These are phyloP conservation scores for Myriosclerotinia curreyana DNA, from an alignment of 2,329 filamentous ascomycete genomes.

Conservation along the genomic window DNA sequence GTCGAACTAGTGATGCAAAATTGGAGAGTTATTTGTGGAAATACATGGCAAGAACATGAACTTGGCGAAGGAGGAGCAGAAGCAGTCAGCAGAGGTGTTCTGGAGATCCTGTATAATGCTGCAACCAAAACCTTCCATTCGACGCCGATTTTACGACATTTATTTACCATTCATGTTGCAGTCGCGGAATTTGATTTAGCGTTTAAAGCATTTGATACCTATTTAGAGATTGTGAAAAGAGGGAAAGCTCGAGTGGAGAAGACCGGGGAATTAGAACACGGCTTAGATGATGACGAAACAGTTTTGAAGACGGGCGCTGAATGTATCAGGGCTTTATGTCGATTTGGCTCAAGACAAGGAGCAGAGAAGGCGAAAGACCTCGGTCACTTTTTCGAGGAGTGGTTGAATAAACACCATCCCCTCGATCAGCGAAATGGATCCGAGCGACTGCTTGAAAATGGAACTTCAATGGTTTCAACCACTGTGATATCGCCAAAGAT, in stretches of 20 bases:
- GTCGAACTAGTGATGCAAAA: conserved; percentile 76
- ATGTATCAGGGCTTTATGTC: conserved; percentile 76
- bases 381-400: conserved; percentile 67
- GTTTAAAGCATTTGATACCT: conserved; percentile 87
- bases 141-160: conserved; percentile 76
- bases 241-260: conserved; percentile 83
- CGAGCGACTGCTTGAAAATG: conserved; percentile 27
- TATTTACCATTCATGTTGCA: conserved; percentile 84
- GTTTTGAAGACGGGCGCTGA: conserved; percentile 76
- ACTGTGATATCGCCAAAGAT: conserved; percentile 55
- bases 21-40: conserved; percentile 78
- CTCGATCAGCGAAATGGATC: conserved; percentile 26
- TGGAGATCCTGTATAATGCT: conserved; percentile 86
- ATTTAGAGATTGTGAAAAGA: conserved; percentile 81
- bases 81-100: conserved; percentile 68
- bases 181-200: conserved; percentile 90
- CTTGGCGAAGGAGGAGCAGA: conserved; percentile 78
- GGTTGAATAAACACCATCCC: conserved; percentile 60
- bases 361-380: conserved; percentile 77
- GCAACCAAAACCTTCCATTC: conserved; percentile 95
- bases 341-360: conserved; percentile 71
- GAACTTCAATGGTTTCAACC: conserved; percentile 9
- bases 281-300: conserved; percentile 74
- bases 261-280: conserved; percentile 65
- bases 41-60: conserved; percentile 75